Evolutionary conservation across 2,329 filamentous ascomycete species (phyloP).

Genomic region (Pseudophaeomoniella oleicola): DNA sequence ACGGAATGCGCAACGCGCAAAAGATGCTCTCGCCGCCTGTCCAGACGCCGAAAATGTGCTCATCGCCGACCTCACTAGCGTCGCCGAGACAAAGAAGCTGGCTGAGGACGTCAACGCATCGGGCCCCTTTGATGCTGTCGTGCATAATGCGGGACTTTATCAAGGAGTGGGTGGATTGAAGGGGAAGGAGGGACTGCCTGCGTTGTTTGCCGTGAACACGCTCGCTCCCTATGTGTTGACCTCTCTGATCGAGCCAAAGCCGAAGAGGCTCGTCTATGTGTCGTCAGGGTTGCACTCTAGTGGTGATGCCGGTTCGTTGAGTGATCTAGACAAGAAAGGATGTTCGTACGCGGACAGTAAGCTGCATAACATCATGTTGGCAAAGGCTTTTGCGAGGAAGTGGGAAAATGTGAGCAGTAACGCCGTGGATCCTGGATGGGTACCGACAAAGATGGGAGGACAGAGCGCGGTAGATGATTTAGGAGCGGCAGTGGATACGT

Average conservation of each 20-base stretch:
- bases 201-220: conserved; percentile 40
- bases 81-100: conserved; percentile 35
- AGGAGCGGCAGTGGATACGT: conserved; percentile 32
- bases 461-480: conserved; percentile 30
- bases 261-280: conserved; percentile 37
- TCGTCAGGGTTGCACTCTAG: conserved; percentile 36
- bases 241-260: conserved; percentile 30
- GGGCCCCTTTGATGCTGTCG: conserved; percentile 38
- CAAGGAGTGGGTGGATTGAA: conserved; percentile 23
- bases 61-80: conserved; percentile 36
- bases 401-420: conserved; percentile 30
- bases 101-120: conserved; percentile 35
- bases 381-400: conserved; percentile 36
- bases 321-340: conserved; percentile 17
- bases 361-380: conserved; percentile 40
- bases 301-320: conserved; percentile 28
- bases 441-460: conserved; percentile 41
- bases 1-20: conserved; percentile 38
- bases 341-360: conserved; percentile 42
- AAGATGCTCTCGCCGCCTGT: conserved; percentile 31
- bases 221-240: conserved; percentile 44
- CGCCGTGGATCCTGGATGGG: conserved; percentile 39
- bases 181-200: conserved; percentile 32
- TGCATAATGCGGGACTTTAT: conserved; percentile 43
- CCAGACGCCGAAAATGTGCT: conserved; percentile 37